Conservation (phyloP, 495 filamentous ascomycete species). For the Neurospora pannonica region DNA sequence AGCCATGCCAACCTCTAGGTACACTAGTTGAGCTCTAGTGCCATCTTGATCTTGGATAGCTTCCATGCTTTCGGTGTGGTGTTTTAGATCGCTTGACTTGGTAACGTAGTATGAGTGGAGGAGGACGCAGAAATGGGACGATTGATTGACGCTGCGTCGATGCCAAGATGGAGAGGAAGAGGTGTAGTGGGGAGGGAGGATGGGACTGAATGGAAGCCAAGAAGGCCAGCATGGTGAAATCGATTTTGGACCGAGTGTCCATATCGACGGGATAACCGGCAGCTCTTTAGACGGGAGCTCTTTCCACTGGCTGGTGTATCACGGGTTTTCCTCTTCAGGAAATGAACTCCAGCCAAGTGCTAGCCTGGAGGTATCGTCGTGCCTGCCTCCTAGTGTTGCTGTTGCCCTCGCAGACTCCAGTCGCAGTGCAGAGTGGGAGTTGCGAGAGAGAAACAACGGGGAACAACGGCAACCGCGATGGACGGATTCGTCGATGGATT, state of each 20-base stretch:
- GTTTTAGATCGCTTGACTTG: not conserved
- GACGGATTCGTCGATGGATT: not conserved
- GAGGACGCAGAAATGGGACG: not conserved
- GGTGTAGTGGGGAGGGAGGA: constrained; percentile 1
- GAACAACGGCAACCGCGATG: not conserved
- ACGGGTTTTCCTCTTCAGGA: not conserved
- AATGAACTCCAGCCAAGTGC: not conserved
- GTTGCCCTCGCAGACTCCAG: not conserved
- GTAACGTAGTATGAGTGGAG: not conserved
- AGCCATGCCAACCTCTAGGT: not conserved
- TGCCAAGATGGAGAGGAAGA: not conserved
- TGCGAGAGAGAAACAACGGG: not conserved
- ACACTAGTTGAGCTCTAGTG: not conserved
- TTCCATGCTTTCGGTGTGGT: not conserved
- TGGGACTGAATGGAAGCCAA: not conserved
- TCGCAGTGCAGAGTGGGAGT: not conserved
- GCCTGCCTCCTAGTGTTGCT: not conserved
- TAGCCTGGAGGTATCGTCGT: not conserved
- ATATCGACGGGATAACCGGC: not conserved
- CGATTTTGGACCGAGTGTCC: not conserved
- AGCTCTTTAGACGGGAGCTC: not conserved
- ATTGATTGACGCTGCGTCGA: constrained; percentile 1
- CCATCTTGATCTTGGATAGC: not conserved
- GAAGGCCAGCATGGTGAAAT: not conserved
- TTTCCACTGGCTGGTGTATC: not conserved